A percentile compares a stretch with the other conserved stretches of the same genome.
Conservation (phyloP, 192 early-diverging fungal species). For the Coemansia sp. region DNA sequence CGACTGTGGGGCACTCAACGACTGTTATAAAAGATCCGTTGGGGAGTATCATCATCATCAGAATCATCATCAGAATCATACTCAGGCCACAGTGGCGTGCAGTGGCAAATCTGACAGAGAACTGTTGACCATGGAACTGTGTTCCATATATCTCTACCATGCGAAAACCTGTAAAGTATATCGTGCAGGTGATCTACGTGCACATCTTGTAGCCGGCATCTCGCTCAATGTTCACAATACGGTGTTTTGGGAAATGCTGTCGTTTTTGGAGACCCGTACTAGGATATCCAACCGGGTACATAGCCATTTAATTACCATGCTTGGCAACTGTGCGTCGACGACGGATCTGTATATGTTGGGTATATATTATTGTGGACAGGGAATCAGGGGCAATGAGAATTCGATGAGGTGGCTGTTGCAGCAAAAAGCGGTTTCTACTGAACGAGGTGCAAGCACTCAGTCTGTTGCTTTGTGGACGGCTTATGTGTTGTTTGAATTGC, state of each 20-base stretch:
- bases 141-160: slow-evolving; percentile 35
- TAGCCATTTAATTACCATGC: background rate
- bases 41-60: background rate
- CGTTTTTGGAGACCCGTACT: slow-evolving; percentile 14
- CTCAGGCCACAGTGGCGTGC: background rate
- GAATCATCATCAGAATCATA: background rate
- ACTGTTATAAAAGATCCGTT: background rate
- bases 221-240: slow-evolving; percentile 20
- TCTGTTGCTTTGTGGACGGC: background rate
- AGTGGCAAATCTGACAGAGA: background rate
- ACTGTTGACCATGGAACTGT: slow-evolving; percentile 21
- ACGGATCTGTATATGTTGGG: background rate
- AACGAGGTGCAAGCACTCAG: background rate
- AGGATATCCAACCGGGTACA: slow-evolving; percentile 11
- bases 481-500: slow-evolving; percentile 13
- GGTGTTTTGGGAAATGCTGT: slow-evolving; percentile 37
- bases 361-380: background rate
- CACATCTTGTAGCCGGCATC: slow-evolving; percentile 13
- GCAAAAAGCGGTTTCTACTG: background rate
- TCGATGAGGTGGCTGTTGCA: background rate
- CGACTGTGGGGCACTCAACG: background rate
- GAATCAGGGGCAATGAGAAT: background rate
- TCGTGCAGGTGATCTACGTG: slow-evolving; percentile 26
- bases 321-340: background rate
- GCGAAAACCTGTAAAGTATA: slow-evolving; percentile 13